Conservation (phyloP, 495 filamentous ascomycete genomes). For the Darksidea phi region DNA sequence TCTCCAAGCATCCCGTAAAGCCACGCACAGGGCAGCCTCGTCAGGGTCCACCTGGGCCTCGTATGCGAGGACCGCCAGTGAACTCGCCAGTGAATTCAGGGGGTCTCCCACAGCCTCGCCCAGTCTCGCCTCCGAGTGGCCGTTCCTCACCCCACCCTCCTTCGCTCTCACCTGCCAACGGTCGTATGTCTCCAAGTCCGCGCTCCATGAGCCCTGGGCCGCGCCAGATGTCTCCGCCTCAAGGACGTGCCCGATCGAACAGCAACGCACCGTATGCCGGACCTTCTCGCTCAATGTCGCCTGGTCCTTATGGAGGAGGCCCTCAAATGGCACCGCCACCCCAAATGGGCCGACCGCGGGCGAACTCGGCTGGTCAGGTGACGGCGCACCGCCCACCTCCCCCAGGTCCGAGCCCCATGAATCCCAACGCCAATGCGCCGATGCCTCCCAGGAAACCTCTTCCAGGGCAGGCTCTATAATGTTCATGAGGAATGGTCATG, state of each 20-base stretch:
- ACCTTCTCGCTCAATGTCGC: constrained; percentile 50
- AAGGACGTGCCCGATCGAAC: constrained; percentile 35
- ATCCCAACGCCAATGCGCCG: constrained; percentile 44
- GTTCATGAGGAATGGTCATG: constrained; percentile 14
- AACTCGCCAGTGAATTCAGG: constrained; percentile 28
- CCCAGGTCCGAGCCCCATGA: constrained; percentile 62
- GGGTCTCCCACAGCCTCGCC: constrained; percentile 33
- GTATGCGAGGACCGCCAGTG: constrained; percentile 43
- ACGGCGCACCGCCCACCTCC: constrained; percentile 51
- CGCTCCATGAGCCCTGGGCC: constrained; percentile 34
- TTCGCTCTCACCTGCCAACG: constrained; percentile 48
- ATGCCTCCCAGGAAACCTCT: constrained; percentile 43
- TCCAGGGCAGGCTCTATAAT: constrained; percentile 42
- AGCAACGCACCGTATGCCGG: constrained; percentile 38
- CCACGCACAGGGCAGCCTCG: constrained; percentile 60
- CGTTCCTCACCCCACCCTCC: constrained; percentile 40
- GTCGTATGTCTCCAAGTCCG: constrained; percentile 47
- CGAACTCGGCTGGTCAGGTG: constrained; percentile 48
- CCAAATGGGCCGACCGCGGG: constrained; percentile 41
- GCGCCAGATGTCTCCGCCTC: constrained; percentile 23
- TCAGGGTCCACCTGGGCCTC: constrained; percentile 44
- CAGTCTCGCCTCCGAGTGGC: constrained; percentile 33
- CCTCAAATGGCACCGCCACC: constrained; percentile 25
- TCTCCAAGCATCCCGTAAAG: constrained; percentile 89
- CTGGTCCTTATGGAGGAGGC: constrained; percentile 39